phyloP scores from a whole-genome alignment of 2,329 filamentous ascomycete genomes.

The Falciphora oryzae region DNA sequence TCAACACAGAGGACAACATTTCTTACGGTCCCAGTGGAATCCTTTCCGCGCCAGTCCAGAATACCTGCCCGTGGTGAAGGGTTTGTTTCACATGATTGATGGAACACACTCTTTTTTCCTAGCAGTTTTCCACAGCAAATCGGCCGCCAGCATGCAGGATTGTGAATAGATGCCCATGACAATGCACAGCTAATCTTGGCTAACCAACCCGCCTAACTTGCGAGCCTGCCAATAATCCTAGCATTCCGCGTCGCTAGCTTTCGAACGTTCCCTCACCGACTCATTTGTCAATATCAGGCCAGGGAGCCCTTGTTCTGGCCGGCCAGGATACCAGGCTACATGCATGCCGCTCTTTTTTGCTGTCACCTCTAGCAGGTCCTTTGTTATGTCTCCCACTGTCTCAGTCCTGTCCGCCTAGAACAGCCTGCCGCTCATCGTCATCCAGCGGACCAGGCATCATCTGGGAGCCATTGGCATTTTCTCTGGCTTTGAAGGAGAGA shows the following conservation, averaged over 20 bases:
- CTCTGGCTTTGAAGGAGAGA: slow-evolving; percentile 9
- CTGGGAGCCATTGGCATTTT: slow-evolving; percentile 10
- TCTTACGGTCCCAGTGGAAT: not conserved
- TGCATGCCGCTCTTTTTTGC: too few relatives aligned
- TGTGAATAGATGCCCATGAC: too few relatives aligned
- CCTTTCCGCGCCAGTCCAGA: too few relatives aligned
- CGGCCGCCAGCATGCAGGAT: too few relatives aligned
- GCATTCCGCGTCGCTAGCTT: not conserved
- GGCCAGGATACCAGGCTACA: too few relatives aligned
- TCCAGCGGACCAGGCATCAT: slow-evolving; percentile 5
- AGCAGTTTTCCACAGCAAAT: not conserved
- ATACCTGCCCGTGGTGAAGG: too few relatives aligned
- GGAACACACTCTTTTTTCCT: not conserved
- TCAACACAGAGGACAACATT: not conserved
- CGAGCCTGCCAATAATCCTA: not conserved
- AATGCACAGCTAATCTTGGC: too few relatives aligned
- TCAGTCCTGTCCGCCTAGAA: not conserved
- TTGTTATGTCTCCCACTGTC: slow-evolving; percentile 4
- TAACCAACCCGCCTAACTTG: too few relatives aligned
- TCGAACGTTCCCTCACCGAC: not conserved
- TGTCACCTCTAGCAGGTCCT: too few relatives aligned
- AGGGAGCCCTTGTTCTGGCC: too few relatives aligned
- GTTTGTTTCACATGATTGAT: too few relatives aligned
- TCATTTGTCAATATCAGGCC: not conserved
- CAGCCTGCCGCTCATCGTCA: not conserved